Conservation (phyloP, 2,329 filamentous ascomycete species). For the Eutypella sp. region DNA sequence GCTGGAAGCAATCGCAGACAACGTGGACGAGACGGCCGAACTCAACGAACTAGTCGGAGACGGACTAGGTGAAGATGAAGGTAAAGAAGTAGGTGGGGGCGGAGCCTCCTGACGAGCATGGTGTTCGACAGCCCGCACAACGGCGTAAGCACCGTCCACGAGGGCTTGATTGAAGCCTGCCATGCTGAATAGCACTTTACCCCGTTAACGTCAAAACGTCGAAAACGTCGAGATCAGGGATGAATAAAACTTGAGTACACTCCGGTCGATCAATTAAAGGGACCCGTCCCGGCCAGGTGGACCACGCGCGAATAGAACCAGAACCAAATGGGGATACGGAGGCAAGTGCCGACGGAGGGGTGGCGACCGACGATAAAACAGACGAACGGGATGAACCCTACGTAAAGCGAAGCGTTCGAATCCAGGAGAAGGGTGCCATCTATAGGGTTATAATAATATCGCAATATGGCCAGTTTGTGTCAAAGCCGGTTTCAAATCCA, state of each 20-base stretch:
- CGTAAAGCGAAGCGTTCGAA: constrained; percentile 9
- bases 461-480: too few relatives aligned
- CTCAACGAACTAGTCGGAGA: constrained; percentile 3
- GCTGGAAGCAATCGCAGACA: background rate
- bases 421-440: constrained; percentile 13
- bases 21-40: constrained; percentile 4
- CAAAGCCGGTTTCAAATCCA: too few relatives aligned
- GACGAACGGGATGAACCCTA: background rate
- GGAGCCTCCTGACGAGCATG: constrained; percentile 16
- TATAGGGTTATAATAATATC: constrained; percentile 7
- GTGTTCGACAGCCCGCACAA: constrained; percentile 30
- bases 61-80: background rate
- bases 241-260: constrained; percentile 1
- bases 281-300: background rate
- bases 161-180: constrained; percentile 32
- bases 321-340: background rate
- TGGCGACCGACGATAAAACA: too few relatives aligned
- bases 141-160: constrained; percentile 30
- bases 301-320: background rate
- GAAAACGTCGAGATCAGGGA: background rate
- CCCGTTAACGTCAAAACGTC: too few relatives aligned
- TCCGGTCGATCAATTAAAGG: background rate
- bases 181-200: too few relatives aligned
- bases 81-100: background rate
- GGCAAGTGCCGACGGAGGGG: too few relatives aligned